phyloP scores from a whole-genome alignment of 768 basidiomycete genomes.

The Russula sp. region DNA sequence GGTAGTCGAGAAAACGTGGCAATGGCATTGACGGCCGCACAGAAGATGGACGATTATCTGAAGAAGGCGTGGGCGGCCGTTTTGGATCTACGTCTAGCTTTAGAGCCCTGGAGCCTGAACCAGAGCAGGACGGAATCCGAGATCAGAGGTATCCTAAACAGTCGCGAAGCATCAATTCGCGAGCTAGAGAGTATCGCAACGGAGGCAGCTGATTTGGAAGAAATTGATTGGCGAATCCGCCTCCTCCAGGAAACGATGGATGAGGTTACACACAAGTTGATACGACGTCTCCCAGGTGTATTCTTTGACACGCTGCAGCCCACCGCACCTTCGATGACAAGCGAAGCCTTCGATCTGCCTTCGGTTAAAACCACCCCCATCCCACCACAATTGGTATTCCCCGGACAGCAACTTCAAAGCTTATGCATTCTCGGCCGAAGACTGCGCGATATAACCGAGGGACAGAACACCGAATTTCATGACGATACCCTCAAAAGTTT shows the following conservation, averaged over 20 bases:
- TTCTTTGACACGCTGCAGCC: background rate
- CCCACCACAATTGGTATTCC: background rate
- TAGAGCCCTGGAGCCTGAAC: background rate
- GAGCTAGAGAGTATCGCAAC: background rate
- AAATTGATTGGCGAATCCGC: background rate
- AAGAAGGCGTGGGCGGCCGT: background rate
- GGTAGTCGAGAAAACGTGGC: background rate
- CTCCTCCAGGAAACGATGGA: constrained; percentile 8
- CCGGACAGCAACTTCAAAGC: background rate
- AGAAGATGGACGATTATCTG: background rate
- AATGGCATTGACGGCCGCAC: background rate
- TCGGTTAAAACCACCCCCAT: background rate
- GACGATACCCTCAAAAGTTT: background rate
- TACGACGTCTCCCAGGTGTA: constrained; percentile 16
- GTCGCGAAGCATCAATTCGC: background rate
- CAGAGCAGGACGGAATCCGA: background rate
- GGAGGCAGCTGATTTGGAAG: background rate
- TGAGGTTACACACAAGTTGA: constrained; percentile 1
- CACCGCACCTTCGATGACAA: background rate
- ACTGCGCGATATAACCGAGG: background rate
- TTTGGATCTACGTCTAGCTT: background rate
- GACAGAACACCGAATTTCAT: background rate
- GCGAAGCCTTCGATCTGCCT: background rate
- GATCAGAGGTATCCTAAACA: background rate
- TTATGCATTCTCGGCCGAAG: background rate